Conservation (phyloP, 306 rosid genomes). For the Prinsepia uniflora region DNA sequence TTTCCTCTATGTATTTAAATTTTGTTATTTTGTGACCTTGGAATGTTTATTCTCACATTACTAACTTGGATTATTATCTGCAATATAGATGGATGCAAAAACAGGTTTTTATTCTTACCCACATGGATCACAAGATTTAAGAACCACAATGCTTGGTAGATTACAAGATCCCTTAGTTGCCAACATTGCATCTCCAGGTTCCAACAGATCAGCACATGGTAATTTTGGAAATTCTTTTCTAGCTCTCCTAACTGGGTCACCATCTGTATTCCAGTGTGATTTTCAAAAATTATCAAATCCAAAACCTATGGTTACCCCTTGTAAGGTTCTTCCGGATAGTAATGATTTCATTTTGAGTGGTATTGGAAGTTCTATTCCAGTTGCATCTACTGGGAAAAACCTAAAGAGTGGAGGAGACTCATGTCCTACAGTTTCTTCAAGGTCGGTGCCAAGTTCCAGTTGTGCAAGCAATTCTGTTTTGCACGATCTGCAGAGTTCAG, state of each 20-base stretch:
- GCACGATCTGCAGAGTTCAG: slow-evolving; percentile 30
- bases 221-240: slow-evolving; percentile 32
- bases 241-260: slow-evolving; percentile 36
- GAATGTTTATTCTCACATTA: not conserved
- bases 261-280: slow-evolving; percentile 32
- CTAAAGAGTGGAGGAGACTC: slow-evolving; percentile 19
- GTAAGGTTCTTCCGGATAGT: slow-evolving; percentile 3
- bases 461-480: slow-evolving; percentile 22
- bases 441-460: slow-evolving; percentile 23
- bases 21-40: not conserved
- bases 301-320: slow-evolving; percentile 10
- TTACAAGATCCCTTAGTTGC: slow-evolving; percentile 25
- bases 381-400: slow-evolving; percentile 18
- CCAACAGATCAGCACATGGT: slow-evolving; percentile 22
- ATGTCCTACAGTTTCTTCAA: slow-evolving; percentile 16
- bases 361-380: slow-evolving; percentile 14
- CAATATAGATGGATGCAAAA: slow-evolving; percentile 21
- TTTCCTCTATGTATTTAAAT: not conserved
- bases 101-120: slow-evolving; percentile 17
- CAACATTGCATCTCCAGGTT: slow-evolving; percentile 12
- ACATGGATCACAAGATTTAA: slow-evolving; percentile 24
- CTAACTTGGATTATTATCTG: not conserved
- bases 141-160: slow-evolving; percentile 22
- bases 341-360: slow-evolving; percentile 10
- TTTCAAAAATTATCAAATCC: slow-evolving; percentile 30